Percentiles rank a stretch among this genome's conserved stretches.
Conservation (phyloP, 2,329 filamentous ascomycete species). For the Aspergillus fischeri region DNA sequence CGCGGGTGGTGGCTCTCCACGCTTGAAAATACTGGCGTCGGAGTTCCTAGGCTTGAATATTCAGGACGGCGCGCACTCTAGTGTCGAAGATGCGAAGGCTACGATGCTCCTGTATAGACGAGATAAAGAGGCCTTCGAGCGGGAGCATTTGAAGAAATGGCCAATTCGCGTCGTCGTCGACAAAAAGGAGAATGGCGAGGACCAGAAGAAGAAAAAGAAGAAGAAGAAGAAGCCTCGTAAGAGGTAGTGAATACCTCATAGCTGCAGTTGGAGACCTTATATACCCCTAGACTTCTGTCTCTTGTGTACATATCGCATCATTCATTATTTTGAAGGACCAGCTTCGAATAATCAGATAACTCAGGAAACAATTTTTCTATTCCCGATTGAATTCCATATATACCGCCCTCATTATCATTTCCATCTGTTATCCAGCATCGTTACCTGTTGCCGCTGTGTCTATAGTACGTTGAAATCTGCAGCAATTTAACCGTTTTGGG, state of each 20-base stretch:
- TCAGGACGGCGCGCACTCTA: conserved; percentile 58
- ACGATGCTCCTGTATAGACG: conserved; percentile 85
- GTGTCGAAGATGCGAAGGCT: conserved; percentile 74
- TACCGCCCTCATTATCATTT: neutral
- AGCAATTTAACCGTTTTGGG: neutral
- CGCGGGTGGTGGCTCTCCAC: conserved; percentile 47
- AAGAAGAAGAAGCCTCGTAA: conserved; percentile 46
- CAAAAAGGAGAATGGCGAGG: conserved; percentile 28
- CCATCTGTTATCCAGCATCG: neutral
- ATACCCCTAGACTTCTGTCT: conserved; percentile 12
- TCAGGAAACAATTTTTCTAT: neutral
- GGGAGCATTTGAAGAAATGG: conserved; percentile 69
- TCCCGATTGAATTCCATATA: neutral
- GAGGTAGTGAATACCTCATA: conserved; percentile 28
- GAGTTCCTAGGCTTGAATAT: conserved; percentile 57
- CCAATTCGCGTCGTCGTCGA: conserved; percentile 39
- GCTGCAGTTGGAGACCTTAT: conserved; percentile 1
- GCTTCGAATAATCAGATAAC: neutral
- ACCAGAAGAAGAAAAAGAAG: conserved; percentile 44
- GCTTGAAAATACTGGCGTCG: conserved; percentile 52
- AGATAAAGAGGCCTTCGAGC: conserved; percentile 80
- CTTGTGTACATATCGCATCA: neutral
- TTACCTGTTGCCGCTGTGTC: neutral
- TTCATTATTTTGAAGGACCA: neutral
- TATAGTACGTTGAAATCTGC: neutral